A percentile compares a stretch with the other conserved stretches of the same genome.
phyloP scores from a whole-genome alignment of 768 basidiomycete genomes.

The Clitopilus passeckerianus region DNA sequence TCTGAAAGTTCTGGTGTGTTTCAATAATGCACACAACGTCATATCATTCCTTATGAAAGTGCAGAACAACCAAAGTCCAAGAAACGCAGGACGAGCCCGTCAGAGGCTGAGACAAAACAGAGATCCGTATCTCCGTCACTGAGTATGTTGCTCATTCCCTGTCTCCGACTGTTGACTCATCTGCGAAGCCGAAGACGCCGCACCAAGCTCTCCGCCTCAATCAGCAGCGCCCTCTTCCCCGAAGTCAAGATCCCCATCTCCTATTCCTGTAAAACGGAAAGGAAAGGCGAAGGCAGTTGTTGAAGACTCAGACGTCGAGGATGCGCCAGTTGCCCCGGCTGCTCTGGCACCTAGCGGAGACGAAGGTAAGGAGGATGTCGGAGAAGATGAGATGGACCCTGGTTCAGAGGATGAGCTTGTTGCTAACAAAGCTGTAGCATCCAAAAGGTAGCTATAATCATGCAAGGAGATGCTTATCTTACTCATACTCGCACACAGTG shows the following conservation, averaged over 20 bases:
- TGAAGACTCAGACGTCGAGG: conserved; percentile 24
- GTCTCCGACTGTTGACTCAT: neutral
- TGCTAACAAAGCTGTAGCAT: conserved; percentile 37
- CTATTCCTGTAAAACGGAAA: conserved; percentile 12
- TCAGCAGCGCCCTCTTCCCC: conserved; percentile 11
- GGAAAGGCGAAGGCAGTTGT: conserved; percentile 18
- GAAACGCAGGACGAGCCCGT: conserved; percentile 47
- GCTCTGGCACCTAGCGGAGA: conserved; percentile 14
- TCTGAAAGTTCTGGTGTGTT: conserved; percentile 14
- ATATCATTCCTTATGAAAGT: neutral
- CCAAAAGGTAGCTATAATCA: conserved; percentile 51
- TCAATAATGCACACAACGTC: neutral
- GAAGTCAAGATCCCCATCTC: conserved; percentile 3
- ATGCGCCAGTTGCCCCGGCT: conserved; percentile 13
- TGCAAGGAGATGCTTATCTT: neutral
- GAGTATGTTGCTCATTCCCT: neutral
- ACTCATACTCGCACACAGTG: conserved; percentile 32
- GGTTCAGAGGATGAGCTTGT: conserved; percentile 25
- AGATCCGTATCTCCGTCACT: neutral
- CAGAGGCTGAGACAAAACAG: conserved; percentile 41
- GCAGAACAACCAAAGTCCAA: conserved; percentile 36
- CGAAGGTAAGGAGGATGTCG: conserved; percentile 28
- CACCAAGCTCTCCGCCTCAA: conserved; percentile 1
- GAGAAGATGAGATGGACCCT: conserved; percentile 17
- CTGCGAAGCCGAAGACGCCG: neutral